A percentile compares a stretch with the other conserved stretches of the same genome.
These are phyloP conservation scores for Ceratocystis lukuohia DNA, from an alignment of 2,329 filamentous ascomycete species.

Conservation along the genomic window DNA sequence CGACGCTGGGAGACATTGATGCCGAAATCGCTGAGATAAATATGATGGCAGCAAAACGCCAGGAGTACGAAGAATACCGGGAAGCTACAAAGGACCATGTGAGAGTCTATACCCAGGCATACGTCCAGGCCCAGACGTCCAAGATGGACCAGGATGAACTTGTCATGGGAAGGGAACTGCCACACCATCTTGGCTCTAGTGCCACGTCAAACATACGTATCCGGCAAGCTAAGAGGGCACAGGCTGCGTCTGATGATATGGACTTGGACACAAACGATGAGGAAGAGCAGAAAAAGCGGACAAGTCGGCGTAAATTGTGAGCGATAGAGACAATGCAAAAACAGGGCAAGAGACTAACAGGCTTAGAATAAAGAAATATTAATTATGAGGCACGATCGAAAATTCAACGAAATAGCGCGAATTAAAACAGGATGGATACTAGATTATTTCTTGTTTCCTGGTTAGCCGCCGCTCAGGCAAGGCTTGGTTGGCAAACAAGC, in stretches of 20 bases:
- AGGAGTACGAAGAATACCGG: conserved; percentile 16
- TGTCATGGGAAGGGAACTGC: not conserved
- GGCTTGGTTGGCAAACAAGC: not conserved
- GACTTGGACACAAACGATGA: conserved; percentile 41
- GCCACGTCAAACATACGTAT: conserved; percentile 2
- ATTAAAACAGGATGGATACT: not conserved
- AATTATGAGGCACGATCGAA: conserved; percentile 9
- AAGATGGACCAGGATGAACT: not conserved
- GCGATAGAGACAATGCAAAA: conserved; percentile 3
- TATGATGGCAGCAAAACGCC: conserved; percentile 24
- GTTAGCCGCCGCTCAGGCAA: not conserved
- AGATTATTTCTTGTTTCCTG: not conserved
- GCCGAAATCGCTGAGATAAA: conserved; percentile 44
- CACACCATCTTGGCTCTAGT: not conserved
- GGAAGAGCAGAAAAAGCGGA: conserved; percentile 38
- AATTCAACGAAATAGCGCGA: not conserved
- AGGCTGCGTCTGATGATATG: conserved; percentile 38
- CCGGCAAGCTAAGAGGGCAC: conserved; percentile 18
- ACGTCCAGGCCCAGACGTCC: not conserved
- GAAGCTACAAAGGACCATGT: not conserved
- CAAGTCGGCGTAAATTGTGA: conserved; percentile 42
- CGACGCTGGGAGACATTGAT: conserved; percentile 62
- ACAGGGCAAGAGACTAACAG: not conserved
- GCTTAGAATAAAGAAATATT: conserved; percentile 12
- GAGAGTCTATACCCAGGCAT: not conserved